Conservation (phyloP, 495 filamentous ascomycete genomes). For the Neurospora sp. region DNA sequence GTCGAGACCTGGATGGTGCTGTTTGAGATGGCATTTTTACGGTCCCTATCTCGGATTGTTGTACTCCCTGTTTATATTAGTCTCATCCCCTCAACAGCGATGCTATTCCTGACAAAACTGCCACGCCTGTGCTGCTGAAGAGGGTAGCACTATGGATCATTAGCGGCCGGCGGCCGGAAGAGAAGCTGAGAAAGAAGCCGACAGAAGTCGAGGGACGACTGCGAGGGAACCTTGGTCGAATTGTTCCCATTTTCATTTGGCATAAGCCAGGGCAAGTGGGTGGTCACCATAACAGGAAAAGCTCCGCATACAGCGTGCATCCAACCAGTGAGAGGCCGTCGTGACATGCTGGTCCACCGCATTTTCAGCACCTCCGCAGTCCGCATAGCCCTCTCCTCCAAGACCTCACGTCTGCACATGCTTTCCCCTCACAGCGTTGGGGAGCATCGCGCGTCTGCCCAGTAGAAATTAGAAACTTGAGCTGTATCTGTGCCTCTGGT, state of each 20-base stretch:
- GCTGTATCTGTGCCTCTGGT: background rate
- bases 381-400: constrained; percentile 4
- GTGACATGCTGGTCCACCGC: constrained; percentile 1
- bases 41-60: background rate
- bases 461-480: background rate
- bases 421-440: background rate
- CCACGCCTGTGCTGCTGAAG: background rate
- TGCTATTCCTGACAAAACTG: constrained; percentile 5
- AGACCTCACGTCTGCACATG: background rate
- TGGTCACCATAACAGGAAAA: constrained; percentile 10
- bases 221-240: constrained; percentile 3
- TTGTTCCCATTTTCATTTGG: constrained; percentile 7
- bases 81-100: background rate
- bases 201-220: constrained; percentile 20
- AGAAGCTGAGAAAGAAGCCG: constrained; percentile 19
- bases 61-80: too few relatives aligned
- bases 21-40: background rate
- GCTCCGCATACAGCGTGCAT: constrained; percentile 3
- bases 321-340: background rate
- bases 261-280: constrained; percentile 11
- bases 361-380: constrained; percentile 13
- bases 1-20: background rate
- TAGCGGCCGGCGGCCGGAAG: constrained; percentile 5
- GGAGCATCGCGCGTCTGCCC: background rate
- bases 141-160: constrained; percentile 1